Conservation (phyloP, 2,329 filamentous ascomycete species). For the Incumbomyces lentus region DNA sequence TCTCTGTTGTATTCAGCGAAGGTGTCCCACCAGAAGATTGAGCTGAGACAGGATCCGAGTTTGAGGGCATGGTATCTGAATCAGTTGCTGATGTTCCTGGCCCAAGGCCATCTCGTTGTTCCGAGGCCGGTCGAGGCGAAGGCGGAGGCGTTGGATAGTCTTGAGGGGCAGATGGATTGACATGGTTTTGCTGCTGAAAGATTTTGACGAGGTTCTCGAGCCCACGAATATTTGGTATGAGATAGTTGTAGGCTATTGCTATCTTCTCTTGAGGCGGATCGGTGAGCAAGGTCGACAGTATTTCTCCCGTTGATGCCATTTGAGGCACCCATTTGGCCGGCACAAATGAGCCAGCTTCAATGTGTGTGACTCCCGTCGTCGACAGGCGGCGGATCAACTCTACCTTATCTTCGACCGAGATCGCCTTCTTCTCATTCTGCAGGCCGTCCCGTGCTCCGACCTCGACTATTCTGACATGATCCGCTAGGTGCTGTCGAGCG, state of each 20-base stretch:
- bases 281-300: conserved; percentile 45
- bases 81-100: conserved; percentile 33
- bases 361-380: conserved; percentile 39
- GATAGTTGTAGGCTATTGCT: conserved; percentile 54
- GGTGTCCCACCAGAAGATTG: conserved; percentile 16
- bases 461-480: conserved; percentile 44
- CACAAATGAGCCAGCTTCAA: conserved; percentile 45
- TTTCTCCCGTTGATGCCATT: conserved; percentile 57
- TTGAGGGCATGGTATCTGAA: conserved; percentile 28
- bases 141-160: conserved; percentile 24
- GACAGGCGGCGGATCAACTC: conserved; percentile 39
- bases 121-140: conserved; percentile 24
- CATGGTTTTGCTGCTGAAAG: conserved; percentile 32
- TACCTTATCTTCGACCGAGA: conserved; percentile 39
- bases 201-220: conserved; percentile 49
- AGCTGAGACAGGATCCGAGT: conserved; percentile 18
- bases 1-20: conserved; percentile 37
- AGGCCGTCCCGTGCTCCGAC: conserved; percentile 44
- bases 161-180: conserved; percentile 27
- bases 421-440: conserved; percentile 43
- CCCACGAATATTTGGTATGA: conserved; percentile 53
- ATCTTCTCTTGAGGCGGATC: conserved; percentile 40
- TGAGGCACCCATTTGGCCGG: conserved; percentile 46
- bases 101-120: conserved; percentile 23
- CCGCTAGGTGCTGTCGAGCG: conserved; percentile 27